phyloP scores from a whole-genome alignment of 805 yeast species.

The Candida coquimbonensis region DNA sequence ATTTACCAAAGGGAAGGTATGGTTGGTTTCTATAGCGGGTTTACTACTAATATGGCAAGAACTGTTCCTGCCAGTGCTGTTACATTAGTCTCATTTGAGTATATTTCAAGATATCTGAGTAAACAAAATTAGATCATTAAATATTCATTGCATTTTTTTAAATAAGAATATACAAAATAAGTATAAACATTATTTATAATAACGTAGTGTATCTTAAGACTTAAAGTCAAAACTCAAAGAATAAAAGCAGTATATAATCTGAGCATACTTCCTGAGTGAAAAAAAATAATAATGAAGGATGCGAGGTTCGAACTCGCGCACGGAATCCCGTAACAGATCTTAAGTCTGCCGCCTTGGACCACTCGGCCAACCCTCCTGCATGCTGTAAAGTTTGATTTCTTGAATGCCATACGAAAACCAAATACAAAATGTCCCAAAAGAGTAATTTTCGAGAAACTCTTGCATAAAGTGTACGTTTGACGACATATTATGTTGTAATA shows the following conservation, averaged over 20 bases:
- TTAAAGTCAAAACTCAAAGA: too few relatives aligned
- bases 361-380: slow-evolving; percentile 7
- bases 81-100: slow-evolving; percentile 90
- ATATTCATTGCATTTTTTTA: neutral
- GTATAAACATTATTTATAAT: too few relatives aligned
- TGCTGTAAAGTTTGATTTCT: too few relatives aligned
- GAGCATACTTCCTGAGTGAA: too few relatives aligned
- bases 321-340: slow-evolving; percentile 5
- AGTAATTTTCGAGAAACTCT: neutral
- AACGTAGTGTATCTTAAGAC: too few relatives aligned
- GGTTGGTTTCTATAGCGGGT: slow-evolving; percentile 84
- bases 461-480: too few relatives aligned
- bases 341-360: slow-evolving; percentile 7
- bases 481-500: too few relatives aligned
- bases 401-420: too few relatives aligned
- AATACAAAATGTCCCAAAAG: too few relatives aligned
- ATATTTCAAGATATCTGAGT: slow-evolving; percentile 33
- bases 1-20: slow-evolving; percentile 60
- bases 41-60: slow-evolving; percentile 74
- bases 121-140: neutral
- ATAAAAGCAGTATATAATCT: too few relatives aligned
- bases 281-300: slow-evolving; percentile 4
- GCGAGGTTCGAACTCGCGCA: slow-evolving; percentile 8
- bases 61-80: slow-evolving; percentile 95
- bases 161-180: neutral